phyloP scores from a whole-genome alignment of 371 early-diverging fungal genomes.

The Phascolomyces articulosus region DNA sequence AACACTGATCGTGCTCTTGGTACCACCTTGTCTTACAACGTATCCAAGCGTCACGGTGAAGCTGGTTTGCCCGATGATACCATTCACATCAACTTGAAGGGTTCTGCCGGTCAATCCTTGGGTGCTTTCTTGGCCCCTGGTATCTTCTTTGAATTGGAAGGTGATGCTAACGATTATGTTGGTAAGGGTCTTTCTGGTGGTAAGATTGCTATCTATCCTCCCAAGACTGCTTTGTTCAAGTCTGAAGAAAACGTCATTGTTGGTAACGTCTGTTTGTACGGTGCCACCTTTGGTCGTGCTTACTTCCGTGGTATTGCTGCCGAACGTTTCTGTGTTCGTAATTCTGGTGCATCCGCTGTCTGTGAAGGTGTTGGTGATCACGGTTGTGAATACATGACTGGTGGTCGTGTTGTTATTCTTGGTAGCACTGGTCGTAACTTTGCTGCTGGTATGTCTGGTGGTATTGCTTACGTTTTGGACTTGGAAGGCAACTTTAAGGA shows the following conservation, averaged over 20 bases:
- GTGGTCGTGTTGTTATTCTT: slow-evolving; percentile 85
- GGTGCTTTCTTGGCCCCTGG: slow-evolving; percentile 96
- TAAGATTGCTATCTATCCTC: slow-evolving; percentile 86
- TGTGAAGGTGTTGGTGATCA: slow-evolving; percentile 98
- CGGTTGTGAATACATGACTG: slow-evolving; percentile 99
- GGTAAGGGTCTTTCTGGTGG: slow-evolving; percentile 98
- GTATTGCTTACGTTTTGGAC: slow-evolving; percentile 88
- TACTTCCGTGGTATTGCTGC: slow-evolving; percentile 96
- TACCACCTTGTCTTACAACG: slow-evolving; percentile 87
- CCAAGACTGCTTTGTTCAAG: slow-evolving; percentile 75
- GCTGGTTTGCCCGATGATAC: slow-evolving; percentile 85
- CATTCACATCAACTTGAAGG: slow-evolving; percentile 82
- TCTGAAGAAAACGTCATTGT: slow-evolving; percentile 90
- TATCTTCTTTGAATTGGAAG: slow-evolving; percentile 90
- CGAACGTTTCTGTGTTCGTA: slow-evolving; percentile 97
- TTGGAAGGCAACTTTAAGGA: slow-evolving; percentile 57
- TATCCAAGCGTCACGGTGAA: slow-evolving; percentile 83
- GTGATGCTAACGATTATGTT: slow-evolving; percentile 97
- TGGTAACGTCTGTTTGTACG: slow-evolving; percentile 97
- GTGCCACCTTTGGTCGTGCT: slow-evolving; percentile 91
- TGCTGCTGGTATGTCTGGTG: slow-evolving; percentile 96
- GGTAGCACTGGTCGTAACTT: slow-evolving; percentile 91
- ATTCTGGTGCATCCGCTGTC: slow-evolving; percentile 94
- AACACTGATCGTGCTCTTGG: slow-evolving; percentile 97
- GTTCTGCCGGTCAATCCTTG: slow-evolving; percentile 97